These are phyloP conservation scores for Trichoderma atrobrunneum DNA, from an alignment of 2,329 filamentous ascomycete species.

Conservation along the genomic window DNA sequence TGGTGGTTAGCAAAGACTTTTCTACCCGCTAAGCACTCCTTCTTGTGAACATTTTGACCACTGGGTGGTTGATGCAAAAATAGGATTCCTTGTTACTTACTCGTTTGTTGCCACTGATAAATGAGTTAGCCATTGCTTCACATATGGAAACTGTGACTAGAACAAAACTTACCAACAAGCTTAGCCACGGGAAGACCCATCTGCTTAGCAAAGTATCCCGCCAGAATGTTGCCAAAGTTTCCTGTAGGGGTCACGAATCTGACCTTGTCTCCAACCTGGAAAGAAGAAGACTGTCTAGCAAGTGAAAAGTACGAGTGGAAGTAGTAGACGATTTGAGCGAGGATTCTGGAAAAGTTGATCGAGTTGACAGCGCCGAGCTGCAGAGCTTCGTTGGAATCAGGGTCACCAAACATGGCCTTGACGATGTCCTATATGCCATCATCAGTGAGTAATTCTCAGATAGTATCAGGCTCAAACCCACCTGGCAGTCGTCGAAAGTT, in stretches of 20 bases:
- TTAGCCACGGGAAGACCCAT: slow-evolving; percentile 89
- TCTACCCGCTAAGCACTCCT: background rate
- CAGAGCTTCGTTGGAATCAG: slow-evolving; percentile 75
- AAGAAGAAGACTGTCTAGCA: slow-evolving; percentile 55
- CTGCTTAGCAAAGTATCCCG: slow-evolving; percentile 85
- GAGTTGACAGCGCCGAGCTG: slow-evolving; percentile 93
- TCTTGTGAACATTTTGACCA: background rate
- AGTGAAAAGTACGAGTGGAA: slow-evolving; percentile 92
- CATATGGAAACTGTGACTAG: accelerated
- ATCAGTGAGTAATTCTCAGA: background rate
- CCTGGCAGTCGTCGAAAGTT: slow-evolving; percentile 94
- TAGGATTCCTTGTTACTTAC: background rate
- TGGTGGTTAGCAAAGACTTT: background rate
- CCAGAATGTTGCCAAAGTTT: slow-evolving; percentile 94
- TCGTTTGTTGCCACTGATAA: slow-evolving; percentile 65
- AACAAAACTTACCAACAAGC: slow-evolving; percentile 70
- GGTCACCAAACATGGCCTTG: slow-evolving; percentile 87
- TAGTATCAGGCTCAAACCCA: background rate
- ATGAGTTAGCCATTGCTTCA: background rate
- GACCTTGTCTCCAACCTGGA: slow-evolving; percentile 65
- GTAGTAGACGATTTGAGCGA: slow-evolving; percentile 97
- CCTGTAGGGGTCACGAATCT: slow-evolving; percentile 90
- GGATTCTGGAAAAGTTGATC: slow-evolving; percentile 93
- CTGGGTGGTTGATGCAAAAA: no score
- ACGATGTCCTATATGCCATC: slow-evolving; percentile 63